Evolutionary conservation across 75 land plant species (phyloP).

Genomic region (Pinus albicaulis): DNA sequence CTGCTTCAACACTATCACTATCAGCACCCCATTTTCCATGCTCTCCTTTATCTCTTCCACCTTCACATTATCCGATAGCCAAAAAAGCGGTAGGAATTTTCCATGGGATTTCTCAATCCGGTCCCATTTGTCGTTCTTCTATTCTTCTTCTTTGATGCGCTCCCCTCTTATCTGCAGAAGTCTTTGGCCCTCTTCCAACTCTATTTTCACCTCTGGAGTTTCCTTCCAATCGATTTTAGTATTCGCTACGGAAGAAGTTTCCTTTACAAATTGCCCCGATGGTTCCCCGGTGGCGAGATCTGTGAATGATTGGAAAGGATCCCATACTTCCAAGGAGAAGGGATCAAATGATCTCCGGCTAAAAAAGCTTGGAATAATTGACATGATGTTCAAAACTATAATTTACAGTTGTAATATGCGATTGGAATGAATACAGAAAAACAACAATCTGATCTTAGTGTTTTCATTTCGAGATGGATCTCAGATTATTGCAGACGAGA

Average conservation of each 20-base stretch:
- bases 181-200: conserved; percentile 24
- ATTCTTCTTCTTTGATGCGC: conserved; percentile 16
- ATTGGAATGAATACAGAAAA: too few relatives aligned
- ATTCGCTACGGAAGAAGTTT: conserved; percentile 24
- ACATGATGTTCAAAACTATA: too few relatives aligned
- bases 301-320: conserved; percentile 32
- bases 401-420: too few relatives aligned
- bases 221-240: conserved; percentile 45
- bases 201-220: conserved; percentile 31
- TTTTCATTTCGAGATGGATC: too few relatives aligned
- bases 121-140: conserved; percentile 24
- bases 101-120: conserved; percentile 28
- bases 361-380: conserved; percentile 10
- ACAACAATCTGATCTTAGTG: too few relatives aligned
- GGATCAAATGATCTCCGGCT: conserved; percentile 22
- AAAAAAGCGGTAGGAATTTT: conserved; percentile 23
- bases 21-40: conserved; percentile 34
- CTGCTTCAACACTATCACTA: conserved; percentile 26
- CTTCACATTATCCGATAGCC: conserved; percentile 34
- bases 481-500: too few relatives aligned
- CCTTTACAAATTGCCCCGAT: conserved; percentile 12
- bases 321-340: conserved; percentile 29
- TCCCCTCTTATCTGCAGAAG: conserved; percentile 40
- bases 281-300: background rate
- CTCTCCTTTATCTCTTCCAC: conserved; percentile 22